Evolutionary conservation across 352 stramenopile species (phyloP), one percentile per base, ranked within the genome.

Genomic region (Pythium dissimile): DNA sequence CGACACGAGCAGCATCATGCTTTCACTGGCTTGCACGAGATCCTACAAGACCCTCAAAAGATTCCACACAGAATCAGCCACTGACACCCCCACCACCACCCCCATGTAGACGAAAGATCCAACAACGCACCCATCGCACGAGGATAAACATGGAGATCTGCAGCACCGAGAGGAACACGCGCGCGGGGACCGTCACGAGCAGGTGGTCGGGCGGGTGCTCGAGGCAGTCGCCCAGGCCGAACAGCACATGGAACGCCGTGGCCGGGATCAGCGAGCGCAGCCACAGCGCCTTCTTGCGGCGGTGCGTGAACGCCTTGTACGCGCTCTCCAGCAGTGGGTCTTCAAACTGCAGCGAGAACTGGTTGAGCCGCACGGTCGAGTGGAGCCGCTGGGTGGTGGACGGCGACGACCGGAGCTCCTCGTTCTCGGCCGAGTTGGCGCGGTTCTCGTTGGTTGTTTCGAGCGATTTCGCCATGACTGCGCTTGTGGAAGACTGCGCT

Each of bases 241-340:
- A 93, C 48, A 93, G 69, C 57, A 93, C 53, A 64, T 93, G 84
- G 31, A 75, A 85, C 26, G 69, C 73, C 0, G 83, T 80, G 15
- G 83, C 80, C 0, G 83, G 83, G 31, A 90, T 64, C n/a, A 93
- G 67, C 61, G 78, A 89, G 52, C 83, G 79, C 62, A 93, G 60
- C 83, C 83, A 93, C 8, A 93, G 72, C 62, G 73, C 79, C 65
- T 91, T 93, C 74, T 93, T 91, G 54, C 83, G 83, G 21, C 61
- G 72, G 59, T 93, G 79, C 9, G 75, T 71, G 48, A 65, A 73
- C 23, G 84, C 79, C 43, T 85, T 67, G 59, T 91, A 93, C 39
- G 71, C 68, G 13, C 54, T 53, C 52, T 93, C 84, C 24, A 93
- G 76, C 30, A 63, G 57, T n/a, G 51, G 47, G 61, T 91, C 80